Evolutionary conservation across 2,329 filamentous ascomycete genomes (phyloP), one percentile per base, ranked within the genome.

Genomic region (Neurospora crassa): DNA sequence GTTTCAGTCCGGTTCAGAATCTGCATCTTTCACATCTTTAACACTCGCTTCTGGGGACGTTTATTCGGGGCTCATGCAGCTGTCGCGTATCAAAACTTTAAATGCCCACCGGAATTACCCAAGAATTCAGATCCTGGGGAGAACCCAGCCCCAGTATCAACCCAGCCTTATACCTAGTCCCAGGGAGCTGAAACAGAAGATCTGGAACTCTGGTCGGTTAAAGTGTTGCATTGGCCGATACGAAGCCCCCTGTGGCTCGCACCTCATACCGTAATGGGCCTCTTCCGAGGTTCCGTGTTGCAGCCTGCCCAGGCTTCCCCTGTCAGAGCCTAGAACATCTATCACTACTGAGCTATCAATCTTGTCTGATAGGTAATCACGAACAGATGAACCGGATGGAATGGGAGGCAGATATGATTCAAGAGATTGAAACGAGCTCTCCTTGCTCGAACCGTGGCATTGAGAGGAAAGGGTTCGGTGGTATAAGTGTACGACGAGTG

Each of bases 171-270:
- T 37, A 37, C 34, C 34, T 40, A 59, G 29, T 14, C 14, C 37
- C 75, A 73, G 67, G 74, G 74, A 71, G 69, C 29, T 77, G 76
- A 77, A 77, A 76, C 75, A 68, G 72, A 69, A 47, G 72, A 29
- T 24, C 71, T 53, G 20, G 12, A 59, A 29, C 24, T 59, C 47
- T 69, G 71, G 71, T 71, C 70, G 69, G 34, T 63, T 70, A 2
- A 68, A 43, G 70, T n/a, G 71, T 68, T 67, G 74, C 71, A 72
- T 72, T 69, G 70, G 40, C 10, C 10, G 10, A 1, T 34, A 37
- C 70, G 73, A 70, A 70, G 69, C 40, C 70, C 67, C 71, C 73
- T 72, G 74, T 70, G 37, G 47, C 71, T 68, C 69, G 69, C 72
- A 43, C 40, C 72, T 75, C 59, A 69, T 68, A 74, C 73, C 74